phyloP scores from a whole-genome alignment of 139 green algal genomes.

The Coelastrella sp. region DNA sequence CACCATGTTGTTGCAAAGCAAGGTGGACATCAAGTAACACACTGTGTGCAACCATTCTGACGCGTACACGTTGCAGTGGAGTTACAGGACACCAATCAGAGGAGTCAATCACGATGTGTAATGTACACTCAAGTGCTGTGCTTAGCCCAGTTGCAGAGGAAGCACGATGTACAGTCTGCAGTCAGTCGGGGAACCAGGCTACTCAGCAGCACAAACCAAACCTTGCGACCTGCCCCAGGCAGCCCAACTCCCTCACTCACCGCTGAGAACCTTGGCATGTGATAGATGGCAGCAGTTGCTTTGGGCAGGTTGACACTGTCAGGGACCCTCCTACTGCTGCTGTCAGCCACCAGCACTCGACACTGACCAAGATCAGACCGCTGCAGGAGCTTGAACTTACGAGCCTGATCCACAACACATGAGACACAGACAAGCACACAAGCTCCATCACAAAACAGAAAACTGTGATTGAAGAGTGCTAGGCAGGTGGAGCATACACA shows the following conservation, averaged over 20 bases:
- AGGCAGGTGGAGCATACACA: background rate
- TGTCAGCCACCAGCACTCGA: constrained; percentile 46
- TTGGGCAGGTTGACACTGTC: background rate
- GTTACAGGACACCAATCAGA: too few species aligned
- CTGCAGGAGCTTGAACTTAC: constrained; percentile 57
- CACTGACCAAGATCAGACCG: constrained; percentile 17
- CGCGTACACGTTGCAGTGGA: too few species aligned
- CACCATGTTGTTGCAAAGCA: too few species aligned
- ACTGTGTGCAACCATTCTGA: too few species aligned
- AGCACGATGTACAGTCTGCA: too few species aligned
- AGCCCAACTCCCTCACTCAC: background rate
- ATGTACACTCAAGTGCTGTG: too few species aligned
- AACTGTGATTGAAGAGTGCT: background rate
- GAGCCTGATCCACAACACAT: constrained; percentile 42
- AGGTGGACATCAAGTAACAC: too few species aligned
- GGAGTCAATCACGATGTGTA: too few species aligned
- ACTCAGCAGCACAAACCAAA: background rate
- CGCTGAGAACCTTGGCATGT: constrained; percentile 19
- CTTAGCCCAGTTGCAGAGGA: too few species aligned
- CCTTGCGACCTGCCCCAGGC: background rate
- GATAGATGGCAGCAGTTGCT: background rate
- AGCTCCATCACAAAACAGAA: too few species aligned
- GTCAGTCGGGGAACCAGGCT: too few species aligned
- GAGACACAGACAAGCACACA: background rate
- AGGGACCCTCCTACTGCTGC: background rate